phyloP scores from a whole-genome alignment of 495 filamentous ascomycete species.

The Rostrohypoxylon terebratum region DNA sequence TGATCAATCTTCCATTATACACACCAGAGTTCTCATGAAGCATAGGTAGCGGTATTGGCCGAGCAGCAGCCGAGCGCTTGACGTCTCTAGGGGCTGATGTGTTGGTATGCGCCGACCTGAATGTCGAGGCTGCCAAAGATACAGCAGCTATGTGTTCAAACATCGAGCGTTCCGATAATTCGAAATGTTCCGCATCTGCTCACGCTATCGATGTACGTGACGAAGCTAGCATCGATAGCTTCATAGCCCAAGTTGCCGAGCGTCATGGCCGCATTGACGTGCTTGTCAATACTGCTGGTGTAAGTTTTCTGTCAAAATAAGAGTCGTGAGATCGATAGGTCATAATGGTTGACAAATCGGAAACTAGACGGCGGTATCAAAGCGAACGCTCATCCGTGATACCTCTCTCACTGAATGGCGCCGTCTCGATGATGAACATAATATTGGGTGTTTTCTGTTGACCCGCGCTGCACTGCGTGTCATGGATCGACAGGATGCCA shows the following conservation, averaged over 20 bases:
- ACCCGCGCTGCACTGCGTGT: conserved; percentile 8
- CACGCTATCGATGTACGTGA: background rate
- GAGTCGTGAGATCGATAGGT: background rate
- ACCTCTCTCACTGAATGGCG: background rate
- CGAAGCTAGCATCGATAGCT: background rate
- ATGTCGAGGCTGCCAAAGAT: conserved; percentile 1
- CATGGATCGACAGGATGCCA: background rate
- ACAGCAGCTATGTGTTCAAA: background rate
- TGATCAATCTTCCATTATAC: background rate
- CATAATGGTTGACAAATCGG: background rate
- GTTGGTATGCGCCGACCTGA: conserved; percentile 1
- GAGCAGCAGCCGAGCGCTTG: background rate
- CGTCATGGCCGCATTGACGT: conserved; percentile 6
- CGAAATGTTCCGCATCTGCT: no score
- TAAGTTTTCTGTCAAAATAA: background rate
- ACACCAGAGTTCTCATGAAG: background rate
- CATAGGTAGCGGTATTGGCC: background rate
- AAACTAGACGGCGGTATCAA: background rate
- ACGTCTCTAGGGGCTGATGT: conserved; percentile 1
- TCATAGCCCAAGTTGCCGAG: background rate
- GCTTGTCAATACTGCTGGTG: background rate
- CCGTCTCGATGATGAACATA: background rate
- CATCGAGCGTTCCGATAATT: background rate
- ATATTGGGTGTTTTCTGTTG: conserved; percentile 4
- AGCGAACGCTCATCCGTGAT: background rate